Evolutionary conservation across 164 flowering plant species (phyloP).

Genomic region (Echeveria elegans): DNA sequence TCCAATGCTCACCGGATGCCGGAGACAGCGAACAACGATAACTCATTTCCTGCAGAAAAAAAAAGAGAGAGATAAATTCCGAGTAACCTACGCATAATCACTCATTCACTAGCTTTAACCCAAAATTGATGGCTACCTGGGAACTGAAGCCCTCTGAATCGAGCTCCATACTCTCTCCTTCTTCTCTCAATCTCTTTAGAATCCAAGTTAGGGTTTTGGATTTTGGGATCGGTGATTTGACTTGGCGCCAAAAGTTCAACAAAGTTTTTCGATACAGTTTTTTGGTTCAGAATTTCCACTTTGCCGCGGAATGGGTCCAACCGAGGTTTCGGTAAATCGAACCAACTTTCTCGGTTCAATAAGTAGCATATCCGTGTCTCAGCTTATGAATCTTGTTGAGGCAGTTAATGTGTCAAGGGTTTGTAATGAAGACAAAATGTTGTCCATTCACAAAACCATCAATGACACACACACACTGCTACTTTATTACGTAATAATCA

Average conservation of each 20-base stretch:
- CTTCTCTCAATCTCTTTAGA: slow-evolving; percentile 7
- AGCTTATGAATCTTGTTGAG: too few relatives aligned
- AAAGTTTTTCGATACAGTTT: too few relatives aligned
- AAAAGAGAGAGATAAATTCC: background rate
- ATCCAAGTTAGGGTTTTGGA: background rate
- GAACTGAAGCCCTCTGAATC: background rate
- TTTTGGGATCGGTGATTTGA: background rate
- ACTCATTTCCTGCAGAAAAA: background rate
- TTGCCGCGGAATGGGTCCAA: background rate
- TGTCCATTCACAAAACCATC: background rate
- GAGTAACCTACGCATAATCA: background rate
- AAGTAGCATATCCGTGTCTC: too few relatives aligned
- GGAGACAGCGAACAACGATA: background rate
- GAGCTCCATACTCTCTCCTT: slow-evolving; percentile 8
- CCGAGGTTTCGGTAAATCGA: too few relatives aligned
- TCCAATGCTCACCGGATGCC: background rate
- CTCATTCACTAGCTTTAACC: background rate
- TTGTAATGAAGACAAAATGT: too few relatives aligned
- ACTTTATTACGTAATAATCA: background rate
- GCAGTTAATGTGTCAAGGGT: too few relatives aligned
- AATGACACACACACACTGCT: background rate
- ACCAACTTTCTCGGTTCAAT: too few relatives aligned
- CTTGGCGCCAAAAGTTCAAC: background rate
- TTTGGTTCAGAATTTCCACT: background rate
- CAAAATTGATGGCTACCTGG: background rate